Conservation (phyloP, 441 rosid species). For the Gossypium lobatum region DNA sequence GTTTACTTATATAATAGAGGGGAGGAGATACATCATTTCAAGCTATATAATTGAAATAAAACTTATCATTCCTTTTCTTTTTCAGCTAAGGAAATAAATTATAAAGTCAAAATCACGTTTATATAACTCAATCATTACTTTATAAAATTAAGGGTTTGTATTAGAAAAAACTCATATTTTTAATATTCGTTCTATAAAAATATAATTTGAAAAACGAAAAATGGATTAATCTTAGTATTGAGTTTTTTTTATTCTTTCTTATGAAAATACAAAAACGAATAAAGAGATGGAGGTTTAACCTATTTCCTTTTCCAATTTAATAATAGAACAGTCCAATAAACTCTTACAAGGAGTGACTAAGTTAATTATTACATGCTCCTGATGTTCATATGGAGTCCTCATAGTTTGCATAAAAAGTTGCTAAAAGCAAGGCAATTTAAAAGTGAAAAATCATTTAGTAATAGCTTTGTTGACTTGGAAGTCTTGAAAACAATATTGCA, state of each 20-base stretch:
- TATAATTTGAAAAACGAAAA: too few species aligned
- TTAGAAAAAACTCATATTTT: too few species aligned
- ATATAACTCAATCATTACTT: neutral
- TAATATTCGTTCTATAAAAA: too few species aligned
- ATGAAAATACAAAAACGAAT: neutral
- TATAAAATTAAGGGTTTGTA: too few species aligned
- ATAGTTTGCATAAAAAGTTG: neutral
- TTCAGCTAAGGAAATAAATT: neutral
- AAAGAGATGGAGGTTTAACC: neutral
- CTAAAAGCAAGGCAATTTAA: neutral
- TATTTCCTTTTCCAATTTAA: too few species aligned
- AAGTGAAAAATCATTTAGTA: neutral
- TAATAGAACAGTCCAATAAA: neutral
- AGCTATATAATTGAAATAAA: neutral
- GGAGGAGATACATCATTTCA: neutral
- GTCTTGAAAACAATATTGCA: neutral
- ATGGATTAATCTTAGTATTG: too few species aligned
- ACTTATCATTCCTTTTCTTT: neutral
- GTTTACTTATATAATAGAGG: constrained; percentile 7
- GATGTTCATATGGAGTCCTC: neutral
- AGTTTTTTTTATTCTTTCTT: neutral
- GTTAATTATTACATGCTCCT: neutral
- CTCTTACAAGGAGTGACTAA: neutral
- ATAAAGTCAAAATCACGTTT: neutral
- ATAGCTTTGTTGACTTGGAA: neutral